Percentiles rank a stretch among this genome's conserved stretches.
phyloP scores from a whole-genome alignment of 352 stramenopile species.

The Globisporangium parvum region DNA sequence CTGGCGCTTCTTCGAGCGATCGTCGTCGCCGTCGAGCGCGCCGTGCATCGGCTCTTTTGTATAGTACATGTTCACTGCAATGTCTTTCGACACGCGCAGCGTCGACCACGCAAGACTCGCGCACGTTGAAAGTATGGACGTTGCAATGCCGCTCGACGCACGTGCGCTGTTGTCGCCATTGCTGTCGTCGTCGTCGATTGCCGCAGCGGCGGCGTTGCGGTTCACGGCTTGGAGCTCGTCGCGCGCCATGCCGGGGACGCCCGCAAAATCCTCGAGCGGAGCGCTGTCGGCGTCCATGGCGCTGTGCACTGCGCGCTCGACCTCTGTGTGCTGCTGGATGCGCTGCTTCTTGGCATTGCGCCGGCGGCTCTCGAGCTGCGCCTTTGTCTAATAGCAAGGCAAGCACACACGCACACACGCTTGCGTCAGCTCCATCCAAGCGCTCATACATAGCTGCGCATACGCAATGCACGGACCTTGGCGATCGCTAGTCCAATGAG shows the following conservation, averaged over 20 bases:
- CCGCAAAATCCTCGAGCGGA: constrained; percentile 31
- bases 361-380: constrained; percentile 44
- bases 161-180: background rate
- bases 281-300: constrained; percentile 18
- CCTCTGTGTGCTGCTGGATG: constrained; percentile 35
- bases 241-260: constrained; percentile 18
- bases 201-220: constrained; percentile 1
- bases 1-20: background rate
- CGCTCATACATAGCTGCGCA: background rate
- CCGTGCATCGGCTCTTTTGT: constrained; percentile 34
- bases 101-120: constrained; percentile 39
- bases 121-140: constrained; percentile 23
- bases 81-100: constrained; percentile 33
- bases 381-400: constrained; percentile 26
- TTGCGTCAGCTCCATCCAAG: background rate
- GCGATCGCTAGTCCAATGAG: constrained; percentile 41
- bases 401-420: background rate
- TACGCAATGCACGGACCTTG: constrained; percentile 25
- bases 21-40: constrained; percentile 14
- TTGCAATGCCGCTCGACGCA: background rate
- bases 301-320: constrained; percentile 44
- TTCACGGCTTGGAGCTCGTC: constrained; percentile 15
- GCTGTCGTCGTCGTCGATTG: background rate
- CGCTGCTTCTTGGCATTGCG: constrained; percentile 30
- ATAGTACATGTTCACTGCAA: constrained; percentile 37